Evolutionary conservation across 1,139 yeast species (phyloP).

Genomic region (Geotrichum bryndzae): DNA sequence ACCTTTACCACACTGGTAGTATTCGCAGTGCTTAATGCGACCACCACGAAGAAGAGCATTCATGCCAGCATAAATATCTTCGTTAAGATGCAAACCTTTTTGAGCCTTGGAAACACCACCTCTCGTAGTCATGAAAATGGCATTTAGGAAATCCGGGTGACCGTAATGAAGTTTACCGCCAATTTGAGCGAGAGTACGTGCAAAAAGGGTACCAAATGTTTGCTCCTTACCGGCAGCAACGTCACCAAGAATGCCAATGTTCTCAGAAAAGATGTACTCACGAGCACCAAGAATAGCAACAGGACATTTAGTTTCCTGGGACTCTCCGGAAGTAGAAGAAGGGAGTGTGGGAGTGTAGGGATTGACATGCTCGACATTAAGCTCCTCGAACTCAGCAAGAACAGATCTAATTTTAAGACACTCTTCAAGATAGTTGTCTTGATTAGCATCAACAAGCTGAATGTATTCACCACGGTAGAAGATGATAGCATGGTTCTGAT

Average conservation of each 20-base stretch:
- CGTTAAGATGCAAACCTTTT: constrained; percentile 96
- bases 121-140: constrained; percentile 91
- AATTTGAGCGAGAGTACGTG: constrained; percentile 95
- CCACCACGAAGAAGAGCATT: constrained; percentile 96
- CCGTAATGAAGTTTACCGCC: constrained; percentile 99
- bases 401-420: constrained; percentile 97
- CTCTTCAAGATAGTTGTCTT: constrained; percentile 96
- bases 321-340: constrained; percentile 21
- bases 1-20: constrained; percentile 99
- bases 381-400: constrained; percentile 95
- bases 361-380: constrained; percentile 52
- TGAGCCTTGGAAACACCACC: constrained; percentile 99
- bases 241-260: constrained; percentile 98
- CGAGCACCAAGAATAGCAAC: constrained; percentile 99
- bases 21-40: constrained; percentile 97
- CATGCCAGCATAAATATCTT: constrained; percentile 99
- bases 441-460: constrained; percentile 97
- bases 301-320: constrained; percentile 52
- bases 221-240: constrained; percentile 99
- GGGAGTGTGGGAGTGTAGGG: constrained; percentile 38
- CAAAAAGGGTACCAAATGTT: constrained; percentile 96
- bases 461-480: constrained; percentile 98
- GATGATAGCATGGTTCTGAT: constrained; percentile 93
- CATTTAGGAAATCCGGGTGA: constrained; percentile 97
- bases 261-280: constrained; percentile 97